These are phyloP conservation scores for Pyronema omphalodes DNA, from an alignment of 495 filamentous ascomycete genomes.

Conservation along the genomic window DNA sequence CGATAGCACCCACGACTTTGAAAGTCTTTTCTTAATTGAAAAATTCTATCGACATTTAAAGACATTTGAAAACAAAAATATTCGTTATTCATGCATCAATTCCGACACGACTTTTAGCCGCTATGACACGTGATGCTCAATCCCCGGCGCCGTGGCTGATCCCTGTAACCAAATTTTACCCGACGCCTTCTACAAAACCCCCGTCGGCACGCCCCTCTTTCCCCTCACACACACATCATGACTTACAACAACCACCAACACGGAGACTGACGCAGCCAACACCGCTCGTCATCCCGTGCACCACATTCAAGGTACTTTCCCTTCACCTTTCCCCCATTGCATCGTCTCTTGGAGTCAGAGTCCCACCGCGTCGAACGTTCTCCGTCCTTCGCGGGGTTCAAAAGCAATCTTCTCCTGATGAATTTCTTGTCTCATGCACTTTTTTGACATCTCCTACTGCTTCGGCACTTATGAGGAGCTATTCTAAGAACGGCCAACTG, in stretches of 20 bases:
- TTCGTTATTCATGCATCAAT: not conserved
- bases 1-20: not conserved
- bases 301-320: not conserved
- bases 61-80: not conserved
- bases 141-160: too few species aligned
- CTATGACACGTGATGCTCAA: too few species aligned
- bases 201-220: not conserved
- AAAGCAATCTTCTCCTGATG: not conserved
- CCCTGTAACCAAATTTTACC: not conserved
- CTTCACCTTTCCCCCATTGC: not conserved
- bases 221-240: not conserved
- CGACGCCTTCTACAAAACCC: not conserved
- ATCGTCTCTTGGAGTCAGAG: too few species aligned
- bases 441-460: not conserved
- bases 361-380: too few species aligned
- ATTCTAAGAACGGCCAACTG: conserved; percentile 8
- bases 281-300: not conserved
- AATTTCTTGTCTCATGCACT: not conserved
- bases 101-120: not conserved
- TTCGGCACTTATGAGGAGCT: not conserved
- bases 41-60: not conserved
- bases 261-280: not conserved
- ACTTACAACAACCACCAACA: not conserved
- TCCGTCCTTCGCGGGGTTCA: not conserved
- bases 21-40: not conserved